Evolutionary conservation across 2,329 filamentous ascomycete species (phyloP), one percentile per base, ranked within the genome.

Genomic region (Ambrosiella beaveri): DNA sequence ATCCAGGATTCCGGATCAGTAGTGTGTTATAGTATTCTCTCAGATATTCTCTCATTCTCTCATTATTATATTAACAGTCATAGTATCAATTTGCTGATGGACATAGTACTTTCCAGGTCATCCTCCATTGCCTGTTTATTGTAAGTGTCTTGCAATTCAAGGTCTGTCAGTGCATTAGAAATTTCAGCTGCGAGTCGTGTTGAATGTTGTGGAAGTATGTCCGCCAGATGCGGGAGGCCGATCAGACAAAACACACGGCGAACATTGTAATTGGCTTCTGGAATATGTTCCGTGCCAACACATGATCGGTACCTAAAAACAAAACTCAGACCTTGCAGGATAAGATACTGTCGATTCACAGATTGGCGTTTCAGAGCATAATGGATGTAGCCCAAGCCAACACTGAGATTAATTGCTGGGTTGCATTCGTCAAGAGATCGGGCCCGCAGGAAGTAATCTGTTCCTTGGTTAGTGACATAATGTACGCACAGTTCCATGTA

Each of bases 331-430:
- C 89, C 93, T 68, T 97, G 90, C 62, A 88, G 76, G 47, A 96
- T 81, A 45, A 89, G 80, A 66, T 87, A 91, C 66, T 97, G 91
- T 1, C 93, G 76, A 67, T 97, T 97, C 53, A 91, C 88, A 0
- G 85, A 83, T 68, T 95, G 88, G 1, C 91, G 80, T 68, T 97
- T 96, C 65, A 96, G 78, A 0, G 86, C 84, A 67, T 93, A 86
- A 68, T 96, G 88, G 44, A 96, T 79, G 68, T 95, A 97, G 37
- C 84, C 84, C 11, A 93, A 77, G 0, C 84, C 89, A 27, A 96
- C 83, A 64, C 81, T 86, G 9, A 98, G 77, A 62, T 88, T 85
- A 62, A 96, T 79, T 64, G 87, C 81, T 0, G 85, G 78, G 65
- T 95, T 94, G 7, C 77, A 70, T 0, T 86, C 85, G 63, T 89